Conservation (phyloP, 2,329 filamentous ascomycete species). For the Didymella sp. region DNA sequence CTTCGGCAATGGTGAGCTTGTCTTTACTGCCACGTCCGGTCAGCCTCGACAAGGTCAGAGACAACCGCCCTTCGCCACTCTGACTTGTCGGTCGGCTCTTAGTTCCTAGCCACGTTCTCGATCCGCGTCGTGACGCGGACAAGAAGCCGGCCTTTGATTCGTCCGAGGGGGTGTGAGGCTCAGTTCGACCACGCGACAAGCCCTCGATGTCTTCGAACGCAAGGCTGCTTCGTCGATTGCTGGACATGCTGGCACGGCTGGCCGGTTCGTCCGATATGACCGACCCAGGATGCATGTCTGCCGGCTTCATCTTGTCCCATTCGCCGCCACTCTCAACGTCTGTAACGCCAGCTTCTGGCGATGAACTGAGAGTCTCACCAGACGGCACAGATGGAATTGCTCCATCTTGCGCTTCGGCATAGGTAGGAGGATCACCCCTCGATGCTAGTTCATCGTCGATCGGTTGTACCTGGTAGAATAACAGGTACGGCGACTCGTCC, state of each 20-base stretch:
- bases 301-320: slow-evolving; percentile 30
- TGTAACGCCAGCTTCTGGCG: slow-evolving; percentile 7
- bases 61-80: slow-evolving; percentile 51
- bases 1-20: slow-evolving; percentile 44
- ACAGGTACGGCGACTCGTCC: slow-evolving; percentile 89
- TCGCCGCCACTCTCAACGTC: slow-evolving; percentile 30
- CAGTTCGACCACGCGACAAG: slow-evolving; percentile 42
- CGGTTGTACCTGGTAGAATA: slow-evolving; percentile 94
- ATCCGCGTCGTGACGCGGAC: slow-evolving; percentile 43
- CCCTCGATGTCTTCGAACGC: slow-evolving; percentile 50
- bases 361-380: slow-evolving; percentile 38
- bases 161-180: slow-evolving; percentile 53
- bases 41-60: slow-evolving; percentile 50
- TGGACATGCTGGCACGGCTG: slow-evolving; percentile 48
- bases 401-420: slow-evolving; percentile 45
- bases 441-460: slow-evolving; percentile 71
- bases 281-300: slow-evolving; percentile 25
- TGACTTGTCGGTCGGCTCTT: slow-evolving; percentile 54
- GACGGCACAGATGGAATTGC: slow-evolving; percentile 34
- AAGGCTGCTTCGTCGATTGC: slow-evolving; percentile 50
- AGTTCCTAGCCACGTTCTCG: slow-evolving; percentile 38
- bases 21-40: slow-evolving; percentile 53
- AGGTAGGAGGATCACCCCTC: slow-evolving; percentile 51
- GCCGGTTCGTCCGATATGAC: slow-evolving; percentile 30
- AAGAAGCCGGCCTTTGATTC: slow-evolving; percentile 49